phyloP scores from a whole-genome alignment of 2,329 filamentous ascomycete species.

The Microcyclospora pomicola region DNA sequence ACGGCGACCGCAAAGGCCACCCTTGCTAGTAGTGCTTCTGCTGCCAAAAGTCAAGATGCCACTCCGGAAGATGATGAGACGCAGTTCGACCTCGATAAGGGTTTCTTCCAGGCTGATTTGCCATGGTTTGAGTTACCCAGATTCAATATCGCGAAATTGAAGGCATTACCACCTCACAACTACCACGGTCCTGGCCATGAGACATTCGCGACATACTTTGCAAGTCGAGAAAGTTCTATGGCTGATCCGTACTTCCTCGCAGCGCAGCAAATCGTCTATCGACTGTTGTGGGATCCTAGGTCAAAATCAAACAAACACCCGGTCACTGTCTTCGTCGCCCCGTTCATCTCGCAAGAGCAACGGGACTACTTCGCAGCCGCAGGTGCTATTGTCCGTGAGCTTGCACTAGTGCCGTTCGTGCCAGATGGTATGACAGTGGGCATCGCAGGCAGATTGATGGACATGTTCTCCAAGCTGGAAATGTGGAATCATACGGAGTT shows the following conservation, averaged over 20 bases:
- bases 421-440: constrained; percentile 15
- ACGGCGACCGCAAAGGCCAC: too few species aligned
- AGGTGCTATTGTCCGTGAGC: constrained; percentile 22
- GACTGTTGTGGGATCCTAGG: constrained; percentile 20
- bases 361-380: constrained; percentile 19
- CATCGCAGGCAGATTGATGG: constrained; percentile 18
- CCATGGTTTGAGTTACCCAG: constrained; percentile 7
- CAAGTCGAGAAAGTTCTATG: constrained; percentile 18
- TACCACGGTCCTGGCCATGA: constrained; percentile 12
- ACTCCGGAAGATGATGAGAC: too few species aligned
- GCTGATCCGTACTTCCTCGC: constrained; percentile 24
- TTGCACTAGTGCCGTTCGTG: constrained; percentile 17
- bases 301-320: constrained; percentile 12
- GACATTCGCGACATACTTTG: constrained; percentile 23
- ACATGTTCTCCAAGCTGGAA: constrained; percentile 24
- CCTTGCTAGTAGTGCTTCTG: too few species aligned
- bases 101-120: constrained; percentile 19
- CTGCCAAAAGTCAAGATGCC: too few species aligned
- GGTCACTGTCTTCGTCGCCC: constrained; percentile 23
- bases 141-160: constrained; percentile 3
- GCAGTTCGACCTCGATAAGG: constrained; percentile 4
- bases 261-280: constrained; percentile 21
- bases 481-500: constrained; percentile 24
- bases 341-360: constrained; percentile 20
- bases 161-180: constrained; percentile 12